Evolutionary conservation across 768 basidiomycete species (phyloP), one percentile per base, ranked within the genome.

Genomic region (Termitomyces sp.): DNA sequence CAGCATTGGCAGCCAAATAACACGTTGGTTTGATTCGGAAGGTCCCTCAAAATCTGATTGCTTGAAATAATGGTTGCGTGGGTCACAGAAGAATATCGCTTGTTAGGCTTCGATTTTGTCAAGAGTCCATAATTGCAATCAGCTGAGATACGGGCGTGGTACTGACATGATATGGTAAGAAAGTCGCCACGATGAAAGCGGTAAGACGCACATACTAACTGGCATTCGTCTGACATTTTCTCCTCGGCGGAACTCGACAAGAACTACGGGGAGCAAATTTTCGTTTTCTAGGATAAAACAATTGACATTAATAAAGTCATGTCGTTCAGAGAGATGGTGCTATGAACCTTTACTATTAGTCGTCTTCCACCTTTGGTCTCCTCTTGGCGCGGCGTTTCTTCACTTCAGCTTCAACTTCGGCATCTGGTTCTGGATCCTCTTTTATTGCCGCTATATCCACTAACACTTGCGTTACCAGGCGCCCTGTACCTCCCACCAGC

Each of bases 401-500:
- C 40, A 47, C 34, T 47, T 47, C 42, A 16, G 3, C 37, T 42
- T 53, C 32, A 9, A 45, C 46, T 37, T 50, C 37, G 37, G 20
- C 16, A 13, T 52, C 50, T 18, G 16, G 5, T 0, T 33, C 42
- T 14, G 30, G 18, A 0, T 33, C 34, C 32, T 51, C 33, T 24
- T 18, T 49, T 1, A 18, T 27, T 13, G 32, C 14, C 18, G 53
- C 24, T 32, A 59, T 24, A 18, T 63, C 56, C 50, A 68, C 64
- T 13, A 63, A 39, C 30, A 64, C 27, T 45, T 22, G 32, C 16
- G 57, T 40, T 1, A 63, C 55, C 26, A 68, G 22, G 37, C 65
- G 48, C 8, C 65, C 85, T 13, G 71, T 59, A 1, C 77, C 48
- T 3, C 85, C 85, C 1, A 85, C 44, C 20, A 76, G 18, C 10